Conservation (phyloP, 1,139 yeast genomes). For the Protomyces pachydermus region DNA sequence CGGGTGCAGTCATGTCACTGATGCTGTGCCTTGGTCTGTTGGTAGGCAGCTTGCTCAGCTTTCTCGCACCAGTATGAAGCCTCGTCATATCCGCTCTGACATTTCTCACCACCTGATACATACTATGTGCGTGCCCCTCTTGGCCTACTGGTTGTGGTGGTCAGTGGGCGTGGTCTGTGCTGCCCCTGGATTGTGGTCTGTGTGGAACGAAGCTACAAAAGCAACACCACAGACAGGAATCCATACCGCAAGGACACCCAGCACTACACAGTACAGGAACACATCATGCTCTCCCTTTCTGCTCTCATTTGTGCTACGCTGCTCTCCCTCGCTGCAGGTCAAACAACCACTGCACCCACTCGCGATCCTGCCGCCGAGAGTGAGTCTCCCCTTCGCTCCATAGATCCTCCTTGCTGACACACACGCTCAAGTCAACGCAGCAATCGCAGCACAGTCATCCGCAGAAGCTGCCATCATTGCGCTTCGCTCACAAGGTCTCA, state of each 20-base stretch:
- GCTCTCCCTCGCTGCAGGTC: neutral
- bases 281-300: neutral
- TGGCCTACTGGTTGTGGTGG: too few relatives aligned
- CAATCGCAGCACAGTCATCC: neutral
- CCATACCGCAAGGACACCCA: too few relatives aligned
- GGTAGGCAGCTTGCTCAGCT: slow-evolving; percentile 15
- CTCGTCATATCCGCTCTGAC: too few relatives aligned
- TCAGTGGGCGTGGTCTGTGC: too few relatives aligned
- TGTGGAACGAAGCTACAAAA: too few relatives aligned
- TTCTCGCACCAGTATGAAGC: neutral
- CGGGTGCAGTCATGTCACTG: slow-evolving; percentile 20
- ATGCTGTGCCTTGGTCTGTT: slow-evolving; percentile 19
- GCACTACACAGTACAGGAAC: too few relatives aligned
- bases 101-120: too few relatives aligned
- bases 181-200: too few relatives aligned
- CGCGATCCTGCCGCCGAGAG: neutral
- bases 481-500: neutral
- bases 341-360: neutral
- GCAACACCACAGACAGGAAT: too few relatives aligned
- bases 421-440: neutral
- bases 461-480: neutral
- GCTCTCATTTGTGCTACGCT: neutral
- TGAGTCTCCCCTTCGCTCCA: neutral
- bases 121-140: too few relatives aligned
- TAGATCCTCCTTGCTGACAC: neutral